These are phyloP conservation scores for Apophysomyces trapeziformis DNA, from an alignment of 371 early-diverging fungal genomes.

Conservation along the genomic window DNA sequence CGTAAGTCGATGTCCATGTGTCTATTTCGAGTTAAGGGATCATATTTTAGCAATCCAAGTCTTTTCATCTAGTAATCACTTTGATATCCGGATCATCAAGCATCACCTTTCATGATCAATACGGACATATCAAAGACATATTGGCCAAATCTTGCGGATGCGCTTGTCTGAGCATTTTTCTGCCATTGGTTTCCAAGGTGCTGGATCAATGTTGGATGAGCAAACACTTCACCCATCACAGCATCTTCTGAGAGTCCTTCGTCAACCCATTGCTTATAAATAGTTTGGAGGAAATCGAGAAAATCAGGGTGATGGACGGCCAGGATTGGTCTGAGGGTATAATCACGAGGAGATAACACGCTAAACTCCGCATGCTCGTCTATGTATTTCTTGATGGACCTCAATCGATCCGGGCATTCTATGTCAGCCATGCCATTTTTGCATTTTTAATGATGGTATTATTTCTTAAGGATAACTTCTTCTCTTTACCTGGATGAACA, in stretches of 20 bases:
- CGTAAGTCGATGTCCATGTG: slow-evolving; percentile 69
- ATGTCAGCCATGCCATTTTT: not conserved
- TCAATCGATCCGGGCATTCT: slow-evolving; percentile 51
- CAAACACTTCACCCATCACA: slow-evolving; percentile 63
- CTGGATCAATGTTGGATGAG: slow-evolving; percentile 36
- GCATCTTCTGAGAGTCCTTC: slow-evolving; percentile 64
- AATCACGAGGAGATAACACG: slow-evolving; percentile 49
- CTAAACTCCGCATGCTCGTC: slow-evolving; percentile 32
- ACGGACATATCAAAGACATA: slow-evolving; percentile 66
- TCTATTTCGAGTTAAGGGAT: slow-evolving; percentile 32
- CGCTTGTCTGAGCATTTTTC: slow-evolving; percentile 26
- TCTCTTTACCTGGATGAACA: slow-evolving; percentile 37
- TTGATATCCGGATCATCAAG: no score
- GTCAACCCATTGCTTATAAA: slow-evolving; percentile 62
- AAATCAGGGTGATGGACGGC: slow-evolving; percentile 64
- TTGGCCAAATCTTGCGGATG: slow-evolving; percentile 37
- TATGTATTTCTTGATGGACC: slow-evolving; percentile 34
- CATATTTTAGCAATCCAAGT: not conserved
- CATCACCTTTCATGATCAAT: slow-evolving; percentile 56
- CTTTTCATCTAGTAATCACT: not conserved
- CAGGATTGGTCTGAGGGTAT: slow-evolving; percentile 60
- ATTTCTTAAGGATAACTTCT: not conserved
- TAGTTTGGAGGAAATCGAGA: slow-evolving; percentile 57
- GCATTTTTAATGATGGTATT: not conserved
- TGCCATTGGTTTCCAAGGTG: slow-evolving; percentile 37